phyloP scores from a whole-genome alignment of 2,329 filamentous ascomycete genomes.

The Ophiocordyceps unilateralis region DNA sequence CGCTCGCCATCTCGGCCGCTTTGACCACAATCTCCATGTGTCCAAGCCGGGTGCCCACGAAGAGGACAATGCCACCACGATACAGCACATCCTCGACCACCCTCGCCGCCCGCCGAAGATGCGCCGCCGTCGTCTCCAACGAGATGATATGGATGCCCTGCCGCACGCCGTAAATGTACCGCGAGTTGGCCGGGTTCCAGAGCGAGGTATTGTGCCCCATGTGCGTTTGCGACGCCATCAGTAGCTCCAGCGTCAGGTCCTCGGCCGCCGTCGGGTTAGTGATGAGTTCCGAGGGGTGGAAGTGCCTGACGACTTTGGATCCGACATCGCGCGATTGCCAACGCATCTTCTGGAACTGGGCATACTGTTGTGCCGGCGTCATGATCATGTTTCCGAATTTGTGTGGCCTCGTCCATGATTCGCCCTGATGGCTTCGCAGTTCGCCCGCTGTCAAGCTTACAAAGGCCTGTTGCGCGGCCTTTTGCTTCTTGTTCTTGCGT shows the following conservation, averaged over 20 bases:
- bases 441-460: conserved; percentile 17
- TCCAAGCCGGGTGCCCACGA: conserved; percentile 72
- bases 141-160: conserved; percentile 86
- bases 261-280: conserved; percentile 56
- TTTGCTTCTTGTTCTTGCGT: conserved; percentile 17
- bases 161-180: conserved; percentile 84
- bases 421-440: conserved; percentile 14
- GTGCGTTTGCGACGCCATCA: conserved; percentile 75
- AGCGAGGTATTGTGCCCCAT: conserved; percentile 79
- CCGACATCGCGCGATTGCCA: conserved; percentile 29
- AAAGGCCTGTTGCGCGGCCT: conserved; percentile 14
- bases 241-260: conserved; percentile 76
- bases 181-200: conserved; percentile 88
- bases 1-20: conserved; percentile 60
- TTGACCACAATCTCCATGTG: conserved; percentile 68
- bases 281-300: conserved; percentile 49
- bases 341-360: conserved; percentile 20
- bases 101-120: conserved; percentile 83
- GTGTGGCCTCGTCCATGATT: conserved; percentile 16
- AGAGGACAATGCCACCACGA: conserved; percentile 70
- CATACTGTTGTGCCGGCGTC: conserved; percentile 21
- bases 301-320: conserved; percentile 32
- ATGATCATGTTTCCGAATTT: conserved; percentile 16
- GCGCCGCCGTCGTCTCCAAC: conserved; percentile 72
- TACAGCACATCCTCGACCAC: conserved; percentile 77